phyloP scores from a whole-genome alignment of 2,329 filamentous ascomycete genomes.

The Aspergillus costaricaensis region DNA sequence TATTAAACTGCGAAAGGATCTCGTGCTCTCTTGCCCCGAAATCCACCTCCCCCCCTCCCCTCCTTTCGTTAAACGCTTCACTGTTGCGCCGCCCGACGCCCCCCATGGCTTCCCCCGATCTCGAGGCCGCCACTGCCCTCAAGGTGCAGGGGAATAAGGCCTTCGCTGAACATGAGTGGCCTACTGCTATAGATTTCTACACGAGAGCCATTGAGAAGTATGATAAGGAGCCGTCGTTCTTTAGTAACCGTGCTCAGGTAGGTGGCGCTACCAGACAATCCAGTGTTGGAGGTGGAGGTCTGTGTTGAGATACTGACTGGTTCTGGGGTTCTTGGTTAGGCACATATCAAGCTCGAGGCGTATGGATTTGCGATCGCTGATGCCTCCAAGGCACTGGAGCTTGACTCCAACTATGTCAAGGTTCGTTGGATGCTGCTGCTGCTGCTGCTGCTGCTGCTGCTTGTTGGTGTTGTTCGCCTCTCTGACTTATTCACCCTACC shows the following conservation, averaged over 20 bases:
- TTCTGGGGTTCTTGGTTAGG: conserved; percentile 52
- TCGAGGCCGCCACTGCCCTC: conserved; percentile 73
- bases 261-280: conserved; percentile 37
- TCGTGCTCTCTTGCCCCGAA: conserved; percentile 17
- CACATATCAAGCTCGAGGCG: conserved; percentile 91
- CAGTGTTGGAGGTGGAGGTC: neutral
- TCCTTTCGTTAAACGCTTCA: neutral
- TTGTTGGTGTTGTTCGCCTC: neutral
- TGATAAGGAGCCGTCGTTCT: conserved; percentile 83
- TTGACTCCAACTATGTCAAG: conserved; percentile 88
- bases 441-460: no score
- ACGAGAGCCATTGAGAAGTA: conserved; percentile 83
- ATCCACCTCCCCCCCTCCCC: conserved; percentile 25
- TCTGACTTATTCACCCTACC: conserved; percentile 1
- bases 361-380: conserved; percentile 92
- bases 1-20: neutral
- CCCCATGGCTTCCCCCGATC: conserved; percentile 44
- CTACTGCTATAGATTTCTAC: conserved; percentile 77
- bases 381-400: conserved; percentile 84
- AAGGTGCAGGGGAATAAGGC: conserved; percentile 96
- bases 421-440: conserved; percentile 46
- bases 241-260: conserved; percentile 92
- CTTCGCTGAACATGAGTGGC: conserved; percentile 86
- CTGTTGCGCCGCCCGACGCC: neutral
- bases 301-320: conserved; percentile 16